Evolutionary conservation across 352 stramenopile genomes (phyloP), one percentile per base, ranked within the genome.

Genomic region (Phytopythium aichiense): DNA sequence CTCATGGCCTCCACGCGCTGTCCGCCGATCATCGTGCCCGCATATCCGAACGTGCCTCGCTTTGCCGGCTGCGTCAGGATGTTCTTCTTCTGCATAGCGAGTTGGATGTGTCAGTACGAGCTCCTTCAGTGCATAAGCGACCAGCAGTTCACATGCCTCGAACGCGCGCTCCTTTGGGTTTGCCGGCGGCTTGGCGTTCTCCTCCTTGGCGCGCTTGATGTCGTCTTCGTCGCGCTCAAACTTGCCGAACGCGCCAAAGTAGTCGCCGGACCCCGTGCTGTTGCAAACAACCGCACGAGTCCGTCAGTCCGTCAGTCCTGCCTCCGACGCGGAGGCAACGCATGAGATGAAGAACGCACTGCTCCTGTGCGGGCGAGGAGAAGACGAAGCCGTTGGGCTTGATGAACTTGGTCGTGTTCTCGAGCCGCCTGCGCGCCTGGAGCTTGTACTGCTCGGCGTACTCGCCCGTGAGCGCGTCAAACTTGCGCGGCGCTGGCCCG

Each of bases 401-500:
- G 63, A 84, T 58, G 57, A 88, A 88, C 60, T 81, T 63, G 57
- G 83, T 81, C 2, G 80, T 91, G 64, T 91, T 93, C 25, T 87
- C 84, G 13, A 91, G 68, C 33, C 84, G 79, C 18, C 73, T 67
- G 37, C 87, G 84, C 38, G 73, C 74, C 59, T 91, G 71, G 12
- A 88, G 61, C 53, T 90, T 92, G 78, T 91, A 91, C 56, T 72
- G 70, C 53, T 91, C 81, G 40, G 72, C 56, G 54, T 89, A 93
- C 59, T 85, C 72, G 37, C 80, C 84, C 9, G 70, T 60, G 11
- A 91, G 58, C 4, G 75, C 75, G 13, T 91, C 81, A 63, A 81
- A 84, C 58, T 92, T 92, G 31, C 77, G 69, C 37, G 77, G 79
- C 0, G 79, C 79, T 0, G 81, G 79, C 33, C 79, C 82, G 67